Conservation (phyloP, 2,329 filamentous ascomycete species). For the Pseudopithomyces maydicus region DNA sequence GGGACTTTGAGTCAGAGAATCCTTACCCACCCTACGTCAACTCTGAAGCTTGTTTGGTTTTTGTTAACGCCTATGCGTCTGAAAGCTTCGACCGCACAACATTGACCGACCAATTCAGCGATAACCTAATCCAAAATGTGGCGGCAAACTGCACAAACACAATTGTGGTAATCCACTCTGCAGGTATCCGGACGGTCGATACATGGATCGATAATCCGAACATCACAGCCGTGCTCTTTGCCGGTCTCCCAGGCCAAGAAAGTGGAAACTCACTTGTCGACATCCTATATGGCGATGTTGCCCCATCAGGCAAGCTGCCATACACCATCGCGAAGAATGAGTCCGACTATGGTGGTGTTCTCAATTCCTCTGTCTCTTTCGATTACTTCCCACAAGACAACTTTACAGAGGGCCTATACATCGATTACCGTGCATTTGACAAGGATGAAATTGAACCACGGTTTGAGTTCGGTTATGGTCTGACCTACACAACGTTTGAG, state of each 20-base stretch:
- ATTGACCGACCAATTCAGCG: constrained; percentile 26
- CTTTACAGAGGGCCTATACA: constrained; percentile 77
- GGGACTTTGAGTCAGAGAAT: constrained; percentile 41
- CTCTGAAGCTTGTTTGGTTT: constrained; percentile 57
- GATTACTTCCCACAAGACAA: constrained; percentile 72
- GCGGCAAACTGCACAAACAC: constrained; percentile 56
- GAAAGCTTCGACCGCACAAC: constrained; percentile 36
- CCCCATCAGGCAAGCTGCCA: constrained; percentile 58
- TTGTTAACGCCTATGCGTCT: constrained; percentile 59
- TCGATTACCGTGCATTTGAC: constrained; percentile 81
- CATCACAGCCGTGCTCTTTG: constrained; percentile 81
- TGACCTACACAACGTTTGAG: constrained; percentile 75
- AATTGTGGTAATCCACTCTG: constrained; percentile 52
- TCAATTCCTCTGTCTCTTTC: constrained; percentile 56
- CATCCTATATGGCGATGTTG: constrained; percentile 45
- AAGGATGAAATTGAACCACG: constrained; percentile 65
- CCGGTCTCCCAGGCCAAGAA: constrained; percentile 70
- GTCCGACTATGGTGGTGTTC: constrained; percentile 68
- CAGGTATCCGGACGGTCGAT: constrained; percentile 74
- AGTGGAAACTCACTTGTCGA: constrained; percentile 47
- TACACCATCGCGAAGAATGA: constrained; percentile 48
- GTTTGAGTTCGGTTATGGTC: constrained; percentile 80
- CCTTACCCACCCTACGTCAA: constrained; percentile 33
- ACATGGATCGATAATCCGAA: constrained; percentile 77
- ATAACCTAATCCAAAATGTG: constrained; percentile 50